Evolutionary conservation across 352 stramenopile genomes (phyloP).

Genomic region (Phytophthora citricola): DNA sequence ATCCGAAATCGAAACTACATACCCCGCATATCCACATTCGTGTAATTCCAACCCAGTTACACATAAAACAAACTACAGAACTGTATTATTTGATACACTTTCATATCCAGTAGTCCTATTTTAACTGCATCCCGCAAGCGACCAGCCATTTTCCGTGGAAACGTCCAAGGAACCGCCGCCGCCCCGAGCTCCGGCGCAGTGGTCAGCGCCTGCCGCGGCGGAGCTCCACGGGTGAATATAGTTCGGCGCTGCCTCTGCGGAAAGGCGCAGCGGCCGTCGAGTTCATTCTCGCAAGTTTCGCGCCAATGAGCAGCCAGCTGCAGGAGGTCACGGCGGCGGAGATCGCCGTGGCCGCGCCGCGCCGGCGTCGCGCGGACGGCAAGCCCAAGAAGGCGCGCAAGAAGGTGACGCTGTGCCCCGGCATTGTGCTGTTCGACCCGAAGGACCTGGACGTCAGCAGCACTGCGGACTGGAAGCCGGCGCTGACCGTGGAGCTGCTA

Average conservation of each 20-base stretch:
- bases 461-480: conserved; percentile 22
- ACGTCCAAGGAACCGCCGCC: conserved; percentile 12
- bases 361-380: conserved; percentile 15
- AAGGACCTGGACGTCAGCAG: conserved; percentile 37
- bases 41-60: too few relatives aligned
- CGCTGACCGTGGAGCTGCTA: conserved; percentile 29
- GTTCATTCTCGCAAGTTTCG: conserved; percentile 36
- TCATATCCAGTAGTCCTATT: neutral
- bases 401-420: conserved; percentile 33
- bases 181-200: neutral
- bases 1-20: neutral
- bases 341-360: neutral
- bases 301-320: conserved; percentile 27
- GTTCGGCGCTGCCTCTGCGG: conserved; percentile 1
- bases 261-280: conserved; percentile 23
- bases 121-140: conserved; percentile 1
- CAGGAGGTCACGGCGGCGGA: conserved; percentile 5
- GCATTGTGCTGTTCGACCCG: conserved; percentile 65
- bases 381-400: conserved; percentile 14
- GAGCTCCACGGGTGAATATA: conserved; percentile 7
- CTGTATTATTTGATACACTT: neutral
- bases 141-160: conserved; percentile 37
- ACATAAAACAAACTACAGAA: too few relatives aligned
- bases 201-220: conserved; percentile 1
- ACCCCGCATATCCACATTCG: neutral